Conservation (phyloP, 495 filamentous ascomycete genomes). For the Zalerion maritima region DNA sequence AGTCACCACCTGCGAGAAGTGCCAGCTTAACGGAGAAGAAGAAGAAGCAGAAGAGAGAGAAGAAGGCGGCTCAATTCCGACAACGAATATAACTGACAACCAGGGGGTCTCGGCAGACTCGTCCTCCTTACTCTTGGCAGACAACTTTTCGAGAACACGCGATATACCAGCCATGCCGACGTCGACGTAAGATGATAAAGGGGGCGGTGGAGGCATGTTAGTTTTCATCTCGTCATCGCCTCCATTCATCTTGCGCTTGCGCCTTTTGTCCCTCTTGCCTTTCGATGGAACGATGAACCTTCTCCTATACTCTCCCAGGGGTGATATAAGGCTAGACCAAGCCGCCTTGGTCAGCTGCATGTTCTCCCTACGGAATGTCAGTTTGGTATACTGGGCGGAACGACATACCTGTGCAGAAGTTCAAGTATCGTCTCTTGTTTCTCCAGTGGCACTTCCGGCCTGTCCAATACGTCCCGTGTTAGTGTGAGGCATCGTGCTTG, state of each 20-base stretch:
- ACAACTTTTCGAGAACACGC: slow-evolving; percentile 33
- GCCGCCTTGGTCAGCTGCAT: slow-evolving; percentile 3
- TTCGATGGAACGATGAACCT: slow-evolving; percentile 33
- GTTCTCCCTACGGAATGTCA: neutral
- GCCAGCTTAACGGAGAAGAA: slow-evolving; percentile 37
- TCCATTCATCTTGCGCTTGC: slow-evolving; percentile 23
- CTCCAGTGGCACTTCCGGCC: slow-evolving; percentile 32
- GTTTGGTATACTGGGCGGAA: neutral
- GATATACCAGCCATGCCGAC: slow-evolving; percentile 45
- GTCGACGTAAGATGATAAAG: slow-evolving; percentile 35
- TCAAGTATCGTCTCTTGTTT: slow-evolving; percentile 41
- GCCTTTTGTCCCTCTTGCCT: slow-evolving; percentile 33
- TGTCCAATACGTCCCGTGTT: slow-evolving; percentile 10
- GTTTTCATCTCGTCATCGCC: slow-evolving; percentile 2
- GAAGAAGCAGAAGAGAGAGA: too few species aligned
- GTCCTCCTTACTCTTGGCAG: slow-evolving; percentile 6
- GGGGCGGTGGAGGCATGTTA: slow-evolving; percentile 24
- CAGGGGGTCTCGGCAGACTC: slow-evolving; percentile 5
- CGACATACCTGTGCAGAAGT: slow-evolving; percentile 37
- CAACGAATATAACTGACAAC: slow-evolving; percentile 38
- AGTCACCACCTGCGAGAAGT: slow-evolving; percentile 43
- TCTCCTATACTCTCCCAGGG: slow-evolving; percentile 38
- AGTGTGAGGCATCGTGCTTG: too few species aligned
- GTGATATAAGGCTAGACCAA: slow-evolving; percentile 34
- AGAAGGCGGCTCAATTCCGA: slow-evolving; percentile 33